Evolutionary conservation across 345 rosid genomes (phyloP), one percentile per base, ranked within the genome.

Genomic region (Cochlearia excelsa): DNA sequence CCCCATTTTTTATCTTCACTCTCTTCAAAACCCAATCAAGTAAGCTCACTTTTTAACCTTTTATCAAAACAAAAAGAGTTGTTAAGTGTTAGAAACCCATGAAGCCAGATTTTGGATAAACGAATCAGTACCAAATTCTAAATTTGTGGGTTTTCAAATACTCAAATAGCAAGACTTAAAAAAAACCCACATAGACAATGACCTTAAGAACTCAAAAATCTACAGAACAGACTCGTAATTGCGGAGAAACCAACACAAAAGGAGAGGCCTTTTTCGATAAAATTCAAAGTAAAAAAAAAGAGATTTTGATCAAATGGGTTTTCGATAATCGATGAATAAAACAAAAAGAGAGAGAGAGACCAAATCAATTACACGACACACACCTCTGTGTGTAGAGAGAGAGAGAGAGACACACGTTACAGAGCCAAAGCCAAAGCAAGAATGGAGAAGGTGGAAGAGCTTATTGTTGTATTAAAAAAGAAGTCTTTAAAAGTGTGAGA

Each of bases 1-100:
- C 40, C 90, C 85, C 96, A 92, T 93, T 54, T 66, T 93, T 53
- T 59, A 46, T 30, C 27, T 29, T 38, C 66, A 27, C 69, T 16
- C 23, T 16, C 23, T 16, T 16, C 23, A 16, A 16, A 16, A 45
- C 60, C 8, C 5, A 37, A 37, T 29, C 26, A 7, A 43, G 35
- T 33, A 70, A 37, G 10, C 54, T 48, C 74, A 63, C 65, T 56
- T 37, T 42, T 51, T 5, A 27, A 54, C 50, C 62, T 39, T 4
- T 8, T 33, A 34, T 48, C 34, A 1, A 27, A 50, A 63, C 2
- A 0, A 8, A 47, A 26, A 38, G 26, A 42, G 10, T 37, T 51
- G 10, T 16, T 10, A 37, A 1, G 5, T 51, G 23, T 50, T 56
- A 28, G 33, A 8, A 0, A 31, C 2, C 7, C 35, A 50, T 9